Conservation (phyloP, 768 basidiomycete species). For the Naematelia encephala region DNA sequence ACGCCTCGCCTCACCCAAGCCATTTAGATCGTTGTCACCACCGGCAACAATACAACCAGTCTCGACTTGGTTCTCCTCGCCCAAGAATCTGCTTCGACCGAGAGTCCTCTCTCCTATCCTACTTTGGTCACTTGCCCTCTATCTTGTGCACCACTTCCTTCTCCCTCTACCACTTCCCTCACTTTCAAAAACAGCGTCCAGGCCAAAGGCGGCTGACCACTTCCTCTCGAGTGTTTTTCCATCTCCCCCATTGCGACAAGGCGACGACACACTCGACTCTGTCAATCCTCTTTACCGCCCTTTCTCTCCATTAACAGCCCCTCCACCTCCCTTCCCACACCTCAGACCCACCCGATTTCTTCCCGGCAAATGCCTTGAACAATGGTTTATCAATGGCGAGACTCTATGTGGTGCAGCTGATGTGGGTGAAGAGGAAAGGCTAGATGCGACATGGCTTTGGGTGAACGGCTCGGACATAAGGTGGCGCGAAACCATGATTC, state of each 20-base stretch:
- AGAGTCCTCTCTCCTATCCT: conserved; percentile 16
- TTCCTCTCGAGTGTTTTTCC: conserved; percentile 32
- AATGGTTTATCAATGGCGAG: conserved; percentile 47
- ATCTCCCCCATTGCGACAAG: conserved; percentile 28
- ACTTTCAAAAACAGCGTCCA: neutral
- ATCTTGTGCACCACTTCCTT: conserved; percentile 22
- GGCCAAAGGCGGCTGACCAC: conserved; percentile 7
- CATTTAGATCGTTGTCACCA: conserved; percentile 20
- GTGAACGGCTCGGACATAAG: conserved; percentile 44
- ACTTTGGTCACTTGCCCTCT: conserved; percentile 25
- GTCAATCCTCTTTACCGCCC: conserved; percentile 33
- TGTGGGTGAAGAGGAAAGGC: conserved; percentile 39
- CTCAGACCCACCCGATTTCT: conserved; percentile 41
- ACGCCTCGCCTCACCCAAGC: neutral
- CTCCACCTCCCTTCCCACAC: conserved; percentile 38
- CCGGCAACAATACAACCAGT: conserved; percentile 31
- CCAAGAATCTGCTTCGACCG: neutral
- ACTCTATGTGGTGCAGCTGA: conserved; percentile 34
- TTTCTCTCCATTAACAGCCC: conserved; percentile 31
- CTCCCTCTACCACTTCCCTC: conserved; percentile 25
- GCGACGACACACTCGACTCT: conserved; percentile 36
- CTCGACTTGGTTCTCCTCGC: conserved; percentile 15
- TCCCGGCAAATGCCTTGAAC: conserved; percentile 36
- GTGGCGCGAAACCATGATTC: conserved; percentile 40
- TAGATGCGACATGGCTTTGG: conserved; percentile 48